Evolutionary conservation across 129 eudicot genomes (phyloP), one percentile per base, ranked within the genome.

Genomic region (Chrysanthemum seticuspe): DNA sequence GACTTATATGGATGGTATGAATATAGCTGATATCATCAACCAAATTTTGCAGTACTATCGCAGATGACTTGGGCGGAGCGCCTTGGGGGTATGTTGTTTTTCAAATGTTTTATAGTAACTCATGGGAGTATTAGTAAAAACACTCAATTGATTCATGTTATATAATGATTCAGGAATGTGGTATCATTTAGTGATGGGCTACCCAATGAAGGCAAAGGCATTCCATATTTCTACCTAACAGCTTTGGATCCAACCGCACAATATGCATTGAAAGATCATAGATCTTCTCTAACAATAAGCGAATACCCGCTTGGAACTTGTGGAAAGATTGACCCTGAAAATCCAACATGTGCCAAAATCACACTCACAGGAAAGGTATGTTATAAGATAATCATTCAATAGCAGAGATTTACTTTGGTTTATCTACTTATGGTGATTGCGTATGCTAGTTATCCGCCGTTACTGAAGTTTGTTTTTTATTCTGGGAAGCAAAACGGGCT

Each of bases 131-230:
- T 16, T 13, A 6, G 14, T 54, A 19, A 68, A 62, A 56, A 25
- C 5, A 12, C 0, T 53, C 3, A 1, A 31, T 10, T 40, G 36
- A 49, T 44, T 63, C 9, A 7, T 78, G 51, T 51, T 62, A 65
- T 57, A 58, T 75, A 31, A 40, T 64, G 55, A 29, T 84, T 79
- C 89, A 94, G 98, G 87, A 94, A 94, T 80, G 98, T 94, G 73
- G 98, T 86, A 68, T 94, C 98, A 31, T 94, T 84, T 79, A 94
- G 98, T 72, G 98, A 94, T 83, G 98, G 98, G 6, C 72, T 85
- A 67, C 98, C 98, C 11, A 82, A 80, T 13, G 73, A 86, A 74
- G 97, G 96, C 64, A 75, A 52, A 8, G 98, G 98, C 55, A 69
- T 94, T 64, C 97, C 98, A 6, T 94, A 94, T 78, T 94, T 94